Base-by-base conservation (phyloP, 768 basidiomycete species). In the Podaxis sp. region DNA sequence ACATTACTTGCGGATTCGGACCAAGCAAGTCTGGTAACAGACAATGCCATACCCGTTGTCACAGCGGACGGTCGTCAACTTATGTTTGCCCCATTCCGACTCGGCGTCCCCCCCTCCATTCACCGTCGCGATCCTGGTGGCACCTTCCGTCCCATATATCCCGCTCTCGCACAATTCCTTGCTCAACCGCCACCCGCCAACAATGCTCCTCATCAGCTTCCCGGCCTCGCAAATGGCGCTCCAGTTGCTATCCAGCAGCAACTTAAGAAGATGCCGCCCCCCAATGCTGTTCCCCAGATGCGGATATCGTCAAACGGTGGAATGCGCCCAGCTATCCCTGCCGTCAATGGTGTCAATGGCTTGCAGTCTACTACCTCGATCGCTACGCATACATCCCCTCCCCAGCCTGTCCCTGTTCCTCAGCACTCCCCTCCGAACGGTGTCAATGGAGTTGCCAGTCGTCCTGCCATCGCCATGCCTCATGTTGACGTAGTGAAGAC, bases 251-350 rank as follows among this genome's bases (percentile, higher is more conserved):
- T 87, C 68, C 81, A 82, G 52, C 80, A 85, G 12, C 85, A 84
- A 57, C 72, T 86, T 69, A 87, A 87, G 77, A 83, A 84, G 70
- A 81, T 89, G 76, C 84, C 84, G 1, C 82, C 87, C 0, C 82
- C 87, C 13, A 73, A 75, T 19, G 72, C 76, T 0, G 73, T 83
- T 2, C 82, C 86, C 1, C 87, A 86, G 48, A 80, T 87, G 76
- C 82, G 87, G 48, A 85, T 87, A 40, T 85, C 86, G 2, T 84
- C 87, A 0, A 84, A 83, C 24, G 83, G 81, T 61, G 82, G 77
- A 30, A 84, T 84, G 72, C 84, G 81, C 24, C 82, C 84, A 0
- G 68, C 72, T 0, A 66, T 79, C 3, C 75, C 81, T 22, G 70
- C 76, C 13, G 65, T 75, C 38, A 73, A 75, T 71, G 66, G 74